These are phyloP conservation scores for Dryas alaskensis DNA, from an alignment of 306 rosid species.

Conservation along the genomic window DNA sequence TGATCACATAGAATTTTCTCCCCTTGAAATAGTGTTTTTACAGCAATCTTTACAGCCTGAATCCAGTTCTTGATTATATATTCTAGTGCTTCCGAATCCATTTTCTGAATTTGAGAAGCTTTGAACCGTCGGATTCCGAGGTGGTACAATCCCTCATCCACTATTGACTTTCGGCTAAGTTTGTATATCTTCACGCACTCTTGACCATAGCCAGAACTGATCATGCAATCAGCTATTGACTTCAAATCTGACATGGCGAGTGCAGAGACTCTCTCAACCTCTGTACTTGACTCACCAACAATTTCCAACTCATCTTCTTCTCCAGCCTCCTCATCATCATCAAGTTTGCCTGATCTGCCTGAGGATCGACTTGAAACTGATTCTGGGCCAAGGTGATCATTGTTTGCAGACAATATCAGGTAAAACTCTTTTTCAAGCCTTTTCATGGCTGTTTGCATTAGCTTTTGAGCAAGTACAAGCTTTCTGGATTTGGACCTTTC, in stretches of 20 bases:
- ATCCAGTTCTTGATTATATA: slow-evolving; percentile 38
- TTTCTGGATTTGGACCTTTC: slow-evolving; percentile 25
- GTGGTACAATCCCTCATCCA: slow-evolving; percentile 45
- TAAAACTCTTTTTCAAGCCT: slow-evolving; percentile 49
- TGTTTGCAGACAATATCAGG: slow-evolving; percentile 36
- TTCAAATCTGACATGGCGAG: slow-evolving; percentile 40
- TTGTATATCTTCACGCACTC: slow-evolving; percentile 47
- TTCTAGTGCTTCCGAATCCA: slow-evolving; percentile 33
- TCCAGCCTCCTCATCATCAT: slow-evolving; percentile 15
- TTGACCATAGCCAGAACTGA: slow-evolving; percentile 47
- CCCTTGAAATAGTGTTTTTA: slow-evolving; percentile 40
- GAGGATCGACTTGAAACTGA: slow-evolving; percentile 36
- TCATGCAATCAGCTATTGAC: slow-evolving; percentile 61
- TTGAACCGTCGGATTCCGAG: slow-evolving; percentile 41
- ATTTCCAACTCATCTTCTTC: slow-evolving; percentile 26
- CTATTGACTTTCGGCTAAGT: slow-evolving; percentile 35
- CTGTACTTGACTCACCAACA: slow-evolving; percentile 19
- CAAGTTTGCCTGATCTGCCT: slow-evolving; percentile 16
- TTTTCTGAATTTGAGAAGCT: slow-evolving; percentile 35
- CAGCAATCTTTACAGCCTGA: slow-evolving; percentile 31
- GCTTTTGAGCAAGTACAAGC: slow-evolving; percentile 43
- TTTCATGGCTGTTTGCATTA: slow-evolving; percentile 53
- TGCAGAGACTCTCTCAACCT: slow-evolving; percentile 28
- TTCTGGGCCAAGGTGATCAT: slow-evolving; percentile 38
- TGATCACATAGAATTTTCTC: slow-evolving; percentile 47